phyloP scores from a whole-genome alignment of 1,284 basidiomycete genomes.

The Takashimella tepidaria region DNA sequence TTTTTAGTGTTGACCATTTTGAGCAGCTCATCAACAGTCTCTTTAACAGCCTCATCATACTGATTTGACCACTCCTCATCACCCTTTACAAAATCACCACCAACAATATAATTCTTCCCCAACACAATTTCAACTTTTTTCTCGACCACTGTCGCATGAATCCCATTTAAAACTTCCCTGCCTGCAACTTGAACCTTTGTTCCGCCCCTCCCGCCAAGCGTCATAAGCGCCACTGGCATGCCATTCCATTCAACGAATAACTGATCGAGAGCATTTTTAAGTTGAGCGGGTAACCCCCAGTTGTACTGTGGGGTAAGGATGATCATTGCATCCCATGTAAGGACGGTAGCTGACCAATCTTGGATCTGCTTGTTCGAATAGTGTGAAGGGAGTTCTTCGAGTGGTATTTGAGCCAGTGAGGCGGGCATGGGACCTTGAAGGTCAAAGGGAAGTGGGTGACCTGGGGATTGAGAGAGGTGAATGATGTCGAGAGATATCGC shows the following conservation, averaged over 20 bases:
- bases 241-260: slow-evolving; percentile 29
- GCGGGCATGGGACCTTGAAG: slow-evolving; percentile 2
- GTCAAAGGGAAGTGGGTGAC: slow-evolving; percentile 19
- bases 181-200: slow-evolving; percentile 10
- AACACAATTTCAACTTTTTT: slow-evolving; percentile 15
- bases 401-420: slow-evolving; percentile 6
- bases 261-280: slow-evolving; percentile 34
- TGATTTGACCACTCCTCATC: slow-evolving; percentile 12
- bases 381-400: slow-evolving; percentile 4
- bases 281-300: slow-evolving; percentile 18
- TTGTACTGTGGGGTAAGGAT: slow-evolving; percentile 34
- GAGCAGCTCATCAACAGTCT: slow-evolving; percentile 6
- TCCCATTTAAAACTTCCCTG: slow-evolving; percentile 10
- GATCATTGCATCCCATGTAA: slow-evolving; percentile 16
- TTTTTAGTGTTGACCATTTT: background rate
- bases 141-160: slow-evolving; percentile 18
- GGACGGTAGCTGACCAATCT: slow-evolving; percentile 19
- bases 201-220: slow-evolving; percentile 25
- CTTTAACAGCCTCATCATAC: slow-evolving; percentile 10
- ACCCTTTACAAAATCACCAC: slow-evolving; percentile 11
- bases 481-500: slow-evolving; percentile 5
- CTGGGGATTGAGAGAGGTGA: slow-evolving; percentile 9
- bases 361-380: slow-evolving; percentile 11
- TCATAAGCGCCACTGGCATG: slow-evolving; percentile 18
- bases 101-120: slow-evolving; percentile 16